Evolutionary conservation across 331 rosid species (phyloP).

Genomic region (Quercus phellos): DNA sequence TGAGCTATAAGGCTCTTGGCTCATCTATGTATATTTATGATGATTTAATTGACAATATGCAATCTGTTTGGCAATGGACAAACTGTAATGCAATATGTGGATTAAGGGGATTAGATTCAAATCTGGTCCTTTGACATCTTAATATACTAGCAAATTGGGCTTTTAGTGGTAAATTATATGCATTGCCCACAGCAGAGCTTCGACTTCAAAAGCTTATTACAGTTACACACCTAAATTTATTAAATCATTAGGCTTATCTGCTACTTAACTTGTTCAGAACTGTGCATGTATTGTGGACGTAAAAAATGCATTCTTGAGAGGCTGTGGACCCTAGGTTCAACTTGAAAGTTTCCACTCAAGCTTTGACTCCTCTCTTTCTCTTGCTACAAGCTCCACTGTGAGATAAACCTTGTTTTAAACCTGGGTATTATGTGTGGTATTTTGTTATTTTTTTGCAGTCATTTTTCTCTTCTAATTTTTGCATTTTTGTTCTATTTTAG

Average conservation of each 20-base stretch:
- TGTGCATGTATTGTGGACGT: background rate
- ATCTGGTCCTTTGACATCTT: background rate
- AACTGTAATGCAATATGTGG: background rate
- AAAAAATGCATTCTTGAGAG: background rate
- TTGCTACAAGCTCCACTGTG: background rate
- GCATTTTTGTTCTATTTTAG: background rate
- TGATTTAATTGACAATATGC: background rate
- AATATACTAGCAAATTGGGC: background rate
- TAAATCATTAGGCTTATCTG: background rate
- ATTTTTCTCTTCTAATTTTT: background rate
- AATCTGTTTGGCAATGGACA: background rate
- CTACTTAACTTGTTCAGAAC: background rate
- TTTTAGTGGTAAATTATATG: background rate
- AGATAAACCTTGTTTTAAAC: background rate
- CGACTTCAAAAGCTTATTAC: background rate
- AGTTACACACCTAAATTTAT: background rate
- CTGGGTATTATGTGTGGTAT: background rate
- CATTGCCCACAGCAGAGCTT: too few relatives aligned
- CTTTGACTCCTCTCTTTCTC: background rate
- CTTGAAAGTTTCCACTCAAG: background rate
- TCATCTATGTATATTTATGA: too few relatives aligned
- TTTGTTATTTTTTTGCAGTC: background rate
- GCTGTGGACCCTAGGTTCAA: background rate
- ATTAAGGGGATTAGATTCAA: background rate
- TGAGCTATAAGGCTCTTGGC: too few relatives aligned